Base-by-base conservation (phyloP, 108 stramenopile species). In the Stephanodiscus triporus region DNA sequence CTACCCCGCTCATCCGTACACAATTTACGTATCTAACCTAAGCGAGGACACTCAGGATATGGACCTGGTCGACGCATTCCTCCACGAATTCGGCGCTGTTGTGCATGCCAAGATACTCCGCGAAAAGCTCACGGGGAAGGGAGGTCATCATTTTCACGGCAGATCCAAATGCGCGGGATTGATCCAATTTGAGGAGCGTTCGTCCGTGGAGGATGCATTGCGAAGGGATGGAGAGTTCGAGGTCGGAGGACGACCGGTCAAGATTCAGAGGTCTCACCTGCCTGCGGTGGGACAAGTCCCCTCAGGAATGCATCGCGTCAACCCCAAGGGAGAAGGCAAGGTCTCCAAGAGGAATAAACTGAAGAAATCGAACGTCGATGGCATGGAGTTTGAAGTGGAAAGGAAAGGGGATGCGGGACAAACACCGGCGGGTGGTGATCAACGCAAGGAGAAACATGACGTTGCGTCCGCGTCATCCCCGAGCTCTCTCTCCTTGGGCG, bases 1-100 rank as follows among this genome's bases (percentile, higher is more conserved):
- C 20, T 91, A 90, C 69, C 91, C 90, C n/a, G 93, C 90, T 6
- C 95, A 96, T 74, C 95, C 95, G 13, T 93, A 81, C 76, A 93
- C 95, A 11, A 84, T 96, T n/a, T 85, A 89, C 40, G 88, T 94
- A 13, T 87, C 89, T 11, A 87, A 88, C 48, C 80, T 96, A 1
- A 40, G 73, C 36, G 66, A 58, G 27, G 68, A 85, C 9, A 89
- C 89, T 11, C 80, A 93, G 79, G 95, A 96, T 62, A 91, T 91
- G 92, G 93, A 96, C 75, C 77, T 96, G 2, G 90, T 91, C 4
- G 92, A 96, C 68, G 45, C 75, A 23, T 88, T 96, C 54, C 80
- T 79, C 34, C 68, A 77, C 13, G 78, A 68, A 66, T 89, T 89
- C 63, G 95, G 95, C 9, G 57, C 72, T 9, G 70, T 96, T 51